Evolutionary conservation across 495 filamentous ascomycete genomes (phyloP), one percentile per base, ranked within the genome.

Genomic region (Aspergillus cristatus): DNA sequence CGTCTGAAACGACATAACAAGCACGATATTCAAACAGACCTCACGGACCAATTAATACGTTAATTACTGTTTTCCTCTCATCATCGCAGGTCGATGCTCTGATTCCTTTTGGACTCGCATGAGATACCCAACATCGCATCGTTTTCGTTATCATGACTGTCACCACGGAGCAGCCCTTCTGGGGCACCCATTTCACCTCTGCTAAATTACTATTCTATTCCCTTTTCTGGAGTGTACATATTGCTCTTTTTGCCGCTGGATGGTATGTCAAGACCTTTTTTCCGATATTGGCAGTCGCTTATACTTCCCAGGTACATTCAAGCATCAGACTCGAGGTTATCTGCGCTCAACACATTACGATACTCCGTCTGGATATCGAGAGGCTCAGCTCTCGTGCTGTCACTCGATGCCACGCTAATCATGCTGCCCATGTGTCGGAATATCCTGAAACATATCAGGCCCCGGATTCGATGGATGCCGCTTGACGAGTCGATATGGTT

Each of bases 401-500:
- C 79, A 2, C 70, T 94, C 26, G 93, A 99, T 68, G 79, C 76
- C 31, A 79, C 83, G 28, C 62, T 99, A 45, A 95, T 99, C 53
- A 54, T 97, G 18, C 64, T 97, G 38, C 91, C 91, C 7, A 94
- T 97, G 75, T 97, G 93, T 70, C 71, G 91, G 44, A 99, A 87
- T 47, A 58, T 96, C 15, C 68, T 99, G 34, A 72, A 83, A 54
- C 81, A 74, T 50, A 57, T 97, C 37, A 76, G 91, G 47, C 91
- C 91, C 12, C 93, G 91, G 71, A 65, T 96, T 45, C 70, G 76
- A 55, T 94, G 81, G 68, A 55, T 97, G 11, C 90, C 93, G 6
- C 72, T 99, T 8, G 91, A 99, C 51, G 91, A 99, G 62, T 86
- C 83, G 17, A 77, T 86, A 48, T 99, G 87, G 87, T 94, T 97